Evolutionary conservation across 176 grass and related monocot genomes (phyloP), one percentile per base, ranked within the genome.

Genomic region (Chrysopogon serrulatus): DNA sequence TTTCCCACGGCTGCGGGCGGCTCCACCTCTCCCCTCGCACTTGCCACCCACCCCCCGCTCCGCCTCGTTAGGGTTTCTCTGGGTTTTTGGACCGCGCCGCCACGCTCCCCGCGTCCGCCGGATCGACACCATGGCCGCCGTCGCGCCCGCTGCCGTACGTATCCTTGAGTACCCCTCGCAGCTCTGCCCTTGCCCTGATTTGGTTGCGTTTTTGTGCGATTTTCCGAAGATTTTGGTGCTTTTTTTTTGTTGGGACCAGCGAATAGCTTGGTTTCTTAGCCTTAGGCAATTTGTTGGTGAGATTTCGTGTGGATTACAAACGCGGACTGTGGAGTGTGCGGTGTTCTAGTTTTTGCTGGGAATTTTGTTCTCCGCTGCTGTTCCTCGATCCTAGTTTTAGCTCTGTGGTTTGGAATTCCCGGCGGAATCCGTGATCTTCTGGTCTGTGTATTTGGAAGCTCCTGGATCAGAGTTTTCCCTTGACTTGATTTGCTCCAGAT

Each of bases 61-160:
- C 84, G 33, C 41, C 54, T 43, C 60, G 35, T 37, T 74, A 90
- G 82, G 82, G 81, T 90, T 86, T 80, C 90, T 85, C 87, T 81
- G 85, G 81, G 68, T 77, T 91, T 79, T 61, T 68, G 62, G 27
- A 71, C 51, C 71, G 71, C 51, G 80, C 79, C 79, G 62, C 74
- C 83, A 57, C 73, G 41, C 63, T 4, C 57, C 36, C 71, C 21
- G 39, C 18, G 43, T 41, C 47, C 18, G 37, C 56, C 73, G 68
- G 84, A 81, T 68, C 78, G 87, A n/a, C 74, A 37, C 68, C 48
- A 95, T 95, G 92, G 82, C 90, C 5, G 62, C 87, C 45, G 80
- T 74, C 73, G 49, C 89, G 6, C 71, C 89, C 26, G 80, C 89
- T 32, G 84, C 92, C 30, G 90, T 89, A 35, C 90, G 92, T 94